phyloP scores from a whole-genome alignment of 2,329 filamentous ascomycete species.

The Botrytis hyacinthi region DNA sequence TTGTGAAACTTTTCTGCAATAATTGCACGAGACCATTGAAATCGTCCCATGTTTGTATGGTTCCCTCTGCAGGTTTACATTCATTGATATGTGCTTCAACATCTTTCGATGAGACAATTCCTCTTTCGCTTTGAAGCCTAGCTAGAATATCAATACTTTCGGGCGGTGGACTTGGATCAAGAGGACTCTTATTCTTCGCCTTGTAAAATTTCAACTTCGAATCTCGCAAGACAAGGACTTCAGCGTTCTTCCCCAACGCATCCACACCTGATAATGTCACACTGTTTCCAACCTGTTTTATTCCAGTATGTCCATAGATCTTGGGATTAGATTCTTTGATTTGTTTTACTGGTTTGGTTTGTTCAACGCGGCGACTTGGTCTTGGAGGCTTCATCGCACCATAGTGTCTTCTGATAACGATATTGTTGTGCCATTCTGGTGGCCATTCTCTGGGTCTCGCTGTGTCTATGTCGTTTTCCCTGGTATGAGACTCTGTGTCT shows the following conservation, averaged over 20 bases:
- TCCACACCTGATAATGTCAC: constrained; percentile 25
- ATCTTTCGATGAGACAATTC: constrained; percentile 32
- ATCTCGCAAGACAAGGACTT: constrained; percentile 39
- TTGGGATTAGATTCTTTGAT: neutral
- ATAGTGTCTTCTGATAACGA: neutral
- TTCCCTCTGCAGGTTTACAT: constrained; percentile 29
- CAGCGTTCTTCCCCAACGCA: constrained; percentile 28
- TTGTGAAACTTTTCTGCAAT: constrained; percentile 36
- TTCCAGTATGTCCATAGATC: constrained; percentile 30
- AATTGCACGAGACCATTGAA: constrained; percentile 33
- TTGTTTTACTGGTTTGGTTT: neutral
- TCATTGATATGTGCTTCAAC: constrained; percentile 36
- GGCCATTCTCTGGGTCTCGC: neutral
- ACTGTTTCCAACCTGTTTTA: constrained; percentile 27
- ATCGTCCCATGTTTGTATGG: constrained; percentile 30
- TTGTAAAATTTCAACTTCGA: constrained; percentile 27
- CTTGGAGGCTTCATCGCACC: neutral
- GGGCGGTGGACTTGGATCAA: constrained; percentile 17
- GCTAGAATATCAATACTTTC: constrained; percentile 37
- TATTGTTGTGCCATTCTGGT: neutral
- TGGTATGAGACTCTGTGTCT: neutral
- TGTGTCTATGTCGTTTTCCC: neutral
- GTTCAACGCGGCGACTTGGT: neutral
- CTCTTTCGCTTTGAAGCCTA: constrained; percentile 34
- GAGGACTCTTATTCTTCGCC: neutral